Percentiles rank a stretch among this genome's conserved stretches.
Evolutionary conservation across 176 grass and related monocot species (phyloP).

Genomic region (Poa pratensis): DNA sequence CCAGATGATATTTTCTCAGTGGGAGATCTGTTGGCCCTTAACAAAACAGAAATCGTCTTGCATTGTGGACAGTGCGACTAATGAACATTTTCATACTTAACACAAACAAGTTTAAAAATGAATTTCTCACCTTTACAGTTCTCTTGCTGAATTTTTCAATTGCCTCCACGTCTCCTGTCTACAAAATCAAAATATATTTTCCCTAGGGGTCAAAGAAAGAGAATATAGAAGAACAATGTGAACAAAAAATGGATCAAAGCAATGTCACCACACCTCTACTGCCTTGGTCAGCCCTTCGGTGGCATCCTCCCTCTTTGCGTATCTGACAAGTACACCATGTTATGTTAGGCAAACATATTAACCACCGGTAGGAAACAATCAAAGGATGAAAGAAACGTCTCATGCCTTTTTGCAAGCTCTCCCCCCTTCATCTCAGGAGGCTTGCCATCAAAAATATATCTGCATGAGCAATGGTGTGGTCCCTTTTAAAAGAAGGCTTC

Average conservation of each 20-base stretch:
- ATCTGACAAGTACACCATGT: conserved; percentile 48
- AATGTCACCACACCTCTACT: conserved; percentile 62
- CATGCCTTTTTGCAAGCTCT: conserved; percentile 84
- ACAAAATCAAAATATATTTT: conserved; percentile 32
- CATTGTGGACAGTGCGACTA: not conserved
- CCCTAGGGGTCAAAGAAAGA: conserved; percentile 22
- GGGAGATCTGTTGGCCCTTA: not conserved
- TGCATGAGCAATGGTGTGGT: conserved; percentile 43
- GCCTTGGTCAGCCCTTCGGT: conserved; percentile 75
- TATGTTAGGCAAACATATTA: conserved; percentile 1
- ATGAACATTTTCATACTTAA: not conserved
- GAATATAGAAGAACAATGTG: not conserved
- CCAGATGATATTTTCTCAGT: conserved; percentile 7
- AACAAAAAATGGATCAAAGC: conserved; percentile 17
- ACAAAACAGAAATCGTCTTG: not conserved
- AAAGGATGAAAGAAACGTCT: conserved; percentile 15
- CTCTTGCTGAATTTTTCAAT: conserved; percentile 98
- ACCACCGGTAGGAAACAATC: conserved; percentile 6
- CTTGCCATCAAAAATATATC: conserved; percentile 97
- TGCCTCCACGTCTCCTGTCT: conserved; percentile 78
- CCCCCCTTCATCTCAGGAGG: conserved; percentile 94
- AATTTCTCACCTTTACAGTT: conserved; percentile 80
- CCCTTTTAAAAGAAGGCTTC: not conserved
- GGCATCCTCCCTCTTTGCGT: conserved; percentile 89
- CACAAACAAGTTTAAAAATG: conserved; percentile 19